phyloP scores from a whole-genome alignment of 306 rosid species.

The Begonia masoniana region DNA sequence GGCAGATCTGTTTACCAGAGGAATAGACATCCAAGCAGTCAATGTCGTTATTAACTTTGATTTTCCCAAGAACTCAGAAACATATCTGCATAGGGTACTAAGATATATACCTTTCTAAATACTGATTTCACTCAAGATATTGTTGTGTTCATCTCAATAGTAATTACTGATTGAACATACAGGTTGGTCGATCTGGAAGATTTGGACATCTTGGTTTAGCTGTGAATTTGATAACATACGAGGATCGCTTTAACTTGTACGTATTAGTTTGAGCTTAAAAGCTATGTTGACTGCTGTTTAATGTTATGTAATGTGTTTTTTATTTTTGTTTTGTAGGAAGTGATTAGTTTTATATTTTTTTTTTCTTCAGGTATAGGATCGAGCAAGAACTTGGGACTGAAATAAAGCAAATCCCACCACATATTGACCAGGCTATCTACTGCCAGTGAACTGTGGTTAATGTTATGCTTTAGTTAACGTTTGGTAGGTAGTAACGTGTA shows the following conservation, averaged over 20 bases:
- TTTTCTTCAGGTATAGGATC: constrained; percentile 65
- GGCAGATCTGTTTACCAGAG: constrained; percentile 92
- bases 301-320: no score
- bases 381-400: constrained; percentile 98
- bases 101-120: background rate
- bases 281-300: constrained; percentile 3
- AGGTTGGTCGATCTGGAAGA: constrained; percentile 99
- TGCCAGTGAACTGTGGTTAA: constrained; percentile 51
- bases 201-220: constrained; percentile 99
- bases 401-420: constrained; percentile 94
- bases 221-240: constrained; percentile 92
- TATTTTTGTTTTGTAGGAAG: no score
- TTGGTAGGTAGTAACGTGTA: no score
- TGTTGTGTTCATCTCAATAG: background rate
- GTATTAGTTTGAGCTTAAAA: constrained; percentile 10
- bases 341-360: no score
- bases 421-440: constrained; percentile 92
- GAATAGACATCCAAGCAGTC: constrained; percentile 97
- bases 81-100: constrained; percentile 86
- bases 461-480: no score
- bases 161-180: constrained; percentile 8
- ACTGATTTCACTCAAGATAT: background rate
- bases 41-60: constrained; percentile 93
- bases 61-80: constrained; percentile 90
- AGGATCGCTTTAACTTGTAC: constrained; percentile 90